These are phyloP conservation scores for Asterochloris sp. DNA, from an alignment of 139 green algal species.

Conservation along the genomic window DNA sequence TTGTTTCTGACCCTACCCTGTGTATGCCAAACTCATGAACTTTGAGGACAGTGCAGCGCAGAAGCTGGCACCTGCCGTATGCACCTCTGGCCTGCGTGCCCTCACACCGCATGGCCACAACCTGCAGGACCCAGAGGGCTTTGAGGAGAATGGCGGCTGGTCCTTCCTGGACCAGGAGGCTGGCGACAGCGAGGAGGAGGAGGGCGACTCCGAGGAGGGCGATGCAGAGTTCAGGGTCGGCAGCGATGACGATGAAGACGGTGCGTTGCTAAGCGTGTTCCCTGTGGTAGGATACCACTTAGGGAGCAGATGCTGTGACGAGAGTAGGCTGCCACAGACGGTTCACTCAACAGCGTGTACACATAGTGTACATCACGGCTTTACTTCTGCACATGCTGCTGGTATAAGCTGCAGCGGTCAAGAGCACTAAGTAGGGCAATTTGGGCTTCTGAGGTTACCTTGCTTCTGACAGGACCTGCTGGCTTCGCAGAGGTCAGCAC, in stretches of 20 bases:
- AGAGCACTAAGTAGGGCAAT: too few species aligned
- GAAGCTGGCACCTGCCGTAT: not conserved
- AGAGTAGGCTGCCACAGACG: too few species aligned
- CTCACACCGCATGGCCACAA: not conserved
- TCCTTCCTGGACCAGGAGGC: conserved; percentile 94
- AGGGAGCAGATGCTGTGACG: not conserved
- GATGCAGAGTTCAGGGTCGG: conserved; percentile 3
- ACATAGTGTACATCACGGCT: too few species aligned
- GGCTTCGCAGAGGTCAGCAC: too few species aligned
- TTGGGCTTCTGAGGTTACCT: too few species aligned
- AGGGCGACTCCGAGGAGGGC: conserved; percentile 66
- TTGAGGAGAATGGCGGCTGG: conserved; percentile 91
- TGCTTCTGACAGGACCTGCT: too few species aligned
- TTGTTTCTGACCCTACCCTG: not conserved
- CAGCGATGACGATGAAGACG: not conserved
- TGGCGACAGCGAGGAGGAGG: conserved; percentile 71
- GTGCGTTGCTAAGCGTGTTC: not conserved
- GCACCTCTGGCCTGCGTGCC: not conserved
- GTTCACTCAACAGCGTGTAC: too few species aligned
- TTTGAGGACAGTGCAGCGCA: not conserved
- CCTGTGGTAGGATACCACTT: not conserved
- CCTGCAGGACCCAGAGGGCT: conserved; percentile 78
- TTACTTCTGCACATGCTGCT: too few species aligned
- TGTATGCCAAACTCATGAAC: not conserved
- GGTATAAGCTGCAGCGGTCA: too few species aligned